These are phyloP conservation scores for Begonia fuchsioides DNA, from an alignment of 306 rosid genomes.

Conservation along the genomic window DNA sequence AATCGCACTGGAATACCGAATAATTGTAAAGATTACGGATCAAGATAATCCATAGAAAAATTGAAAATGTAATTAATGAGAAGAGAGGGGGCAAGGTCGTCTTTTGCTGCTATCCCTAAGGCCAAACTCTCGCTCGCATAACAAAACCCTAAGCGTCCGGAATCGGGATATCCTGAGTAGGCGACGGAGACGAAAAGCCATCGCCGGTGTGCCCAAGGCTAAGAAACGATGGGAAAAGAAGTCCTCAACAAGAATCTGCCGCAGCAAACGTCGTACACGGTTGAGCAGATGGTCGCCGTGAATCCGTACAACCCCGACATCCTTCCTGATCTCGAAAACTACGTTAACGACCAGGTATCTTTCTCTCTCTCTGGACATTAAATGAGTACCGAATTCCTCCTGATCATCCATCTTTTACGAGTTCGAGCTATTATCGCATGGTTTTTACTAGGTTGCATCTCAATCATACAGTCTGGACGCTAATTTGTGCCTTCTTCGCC, in stretches of 20 bases:
- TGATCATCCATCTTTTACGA: not conserved
- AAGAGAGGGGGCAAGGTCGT: too few species aligned
- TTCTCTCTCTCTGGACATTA: not conserved
- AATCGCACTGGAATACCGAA: too few species aligned
- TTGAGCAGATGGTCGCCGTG: constrained; percentile 51
- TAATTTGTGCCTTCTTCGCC: constrained; percentile 93
- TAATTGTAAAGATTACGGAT: too few species aligned
- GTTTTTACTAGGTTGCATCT: constrained; percentile 46
- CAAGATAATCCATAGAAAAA: too few species aligned
- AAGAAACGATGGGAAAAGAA: constrained; percentile 50
- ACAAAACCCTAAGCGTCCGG: too few species aligned
- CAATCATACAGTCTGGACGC: constrained; percentile 78
- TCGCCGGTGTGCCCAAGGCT: too few species aligned
- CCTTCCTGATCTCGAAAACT: constrained; percentile 65
- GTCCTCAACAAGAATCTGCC: constrained; percentile 4
- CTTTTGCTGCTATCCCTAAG: too few species aligned
- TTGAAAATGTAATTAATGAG: too few species aligned
- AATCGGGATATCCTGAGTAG: too few species aligned
- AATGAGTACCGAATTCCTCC: not conserved
- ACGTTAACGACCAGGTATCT: constrained; percentile 79
- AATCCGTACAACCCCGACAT: constrained; percentile 45
- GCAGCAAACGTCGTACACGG: constrained; percentile 35
- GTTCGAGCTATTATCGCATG: not conserved
- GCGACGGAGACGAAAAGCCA: too few species aligned
- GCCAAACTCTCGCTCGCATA: too few species aligned